These are phyloP conservation scores for Apiospora kogelbergensis DNA, from an alignment of 2,329 filamentous ascomycete genomes.

Conservation along the genomic window DNA sequence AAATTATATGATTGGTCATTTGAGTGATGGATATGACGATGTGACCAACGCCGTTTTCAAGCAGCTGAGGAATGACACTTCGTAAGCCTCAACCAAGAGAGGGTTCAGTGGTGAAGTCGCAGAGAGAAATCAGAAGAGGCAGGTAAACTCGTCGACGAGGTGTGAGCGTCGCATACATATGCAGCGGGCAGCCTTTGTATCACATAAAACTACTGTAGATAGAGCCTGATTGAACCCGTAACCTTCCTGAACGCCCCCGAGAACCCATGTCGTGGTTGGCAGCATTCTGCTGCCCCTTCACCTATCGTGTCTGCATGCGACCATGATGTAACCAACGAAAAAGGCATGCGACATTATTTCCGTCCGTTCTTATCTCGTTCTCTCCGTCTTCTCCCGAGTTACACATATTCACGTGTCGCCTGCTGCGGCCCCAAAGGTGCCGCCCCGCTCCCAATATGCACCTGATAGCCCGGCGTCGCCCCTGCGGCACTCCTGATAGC, in stretches of 20 bases:
- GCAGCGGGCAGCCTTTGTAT: neutral
- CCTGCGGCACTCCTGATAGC: constrained; percentile 2
- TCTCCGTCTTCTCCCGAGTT: neutral
- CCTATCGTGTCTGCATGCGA: neutral
- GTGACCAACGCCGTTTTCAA: neutral
- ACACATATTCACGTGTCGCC: constrained; percentile 12
- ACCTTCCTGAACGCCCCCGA: neutral
- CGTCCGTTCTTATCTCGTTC: neutral
- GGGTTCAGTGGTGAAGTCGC: neutral
- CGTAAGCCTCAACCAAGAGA: too few species aligned
- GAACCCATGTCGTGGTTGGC: neutral
- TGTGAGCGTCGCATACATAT: neutral
- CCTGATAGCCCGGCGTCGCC: constrained; percentile 5
- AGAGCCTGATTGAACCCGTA: neutral
- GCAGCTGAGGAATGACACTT: neutral
- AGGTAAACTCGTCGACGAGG: too few species aligned
- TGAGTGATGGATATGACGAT: too few species aligned
- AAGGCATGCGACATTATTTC: neutral
- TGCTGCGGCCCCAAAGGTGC: constrained; percentile 9
- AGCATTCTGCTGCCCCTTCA: neutral
- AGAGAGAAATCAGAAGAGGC: too few species aligned
- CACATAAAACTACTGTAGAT: neutral
- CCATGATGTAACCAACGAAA: neutral
- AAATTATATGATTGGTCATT: too few species aligned
- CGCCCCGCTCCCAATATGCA: neutral